Conservation (phyloP, 768 basidiomycete species). For the Fistulinella prunicolor region DNA sequence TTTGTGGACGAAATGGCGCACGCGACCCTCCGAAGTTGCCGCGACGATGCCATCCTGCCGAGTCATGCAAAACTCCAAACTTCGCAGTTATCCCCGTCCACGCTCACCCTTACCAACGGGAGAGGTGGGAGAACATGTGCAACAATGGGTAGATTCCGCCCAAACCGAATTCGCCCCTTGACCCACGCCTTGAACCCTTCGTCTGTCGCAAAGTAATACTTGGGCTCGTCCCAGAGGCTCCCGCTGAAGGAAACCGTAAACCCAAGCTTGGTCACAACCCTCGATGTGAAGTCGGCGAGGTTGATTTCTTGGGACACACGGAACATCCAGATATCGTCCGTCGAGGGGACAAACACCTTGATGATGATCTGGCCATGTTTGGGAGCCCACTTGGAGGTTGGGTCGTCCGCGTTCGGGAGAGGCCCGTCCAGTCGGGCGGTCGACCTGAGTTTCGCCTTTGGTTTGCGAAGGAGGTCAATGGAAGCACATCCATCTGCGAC, state of each 20-base stretch:
- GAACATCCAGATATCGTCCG: conserved; percentile 40
- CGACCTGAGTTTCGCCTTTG: conserved; percentile 4
- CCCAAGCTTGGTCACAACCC: conserved; percentile 35
- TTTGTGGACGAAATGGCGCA: too few species aligned
- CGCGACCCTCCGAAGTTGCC: too few species aligned
- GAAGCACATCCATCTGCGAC: conserved; percentile 15
- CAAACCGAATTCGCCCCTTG: conserved; percentile 30
- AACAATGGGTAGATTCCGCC: conserved; percentile 35
- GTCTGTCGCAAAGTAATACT: conserved; percentile 30
- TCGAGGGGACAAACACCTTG: conserved; percentile 39
- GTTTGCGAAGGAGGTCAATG: conserved; percentile 17
- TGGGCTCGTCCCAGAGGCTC: conserved; percentile 29
- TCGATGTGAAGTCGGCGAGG: conserved; percentile 31
- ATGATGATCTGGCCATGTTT: conserved; percentile 34
- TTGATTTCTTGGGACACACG: conserved; percentile 31
- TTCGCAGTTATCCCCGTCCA: conserved; percentile 19
- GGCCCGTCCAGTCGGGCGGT: neutral
- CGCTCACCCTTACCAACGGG: conserved; percentile 17
- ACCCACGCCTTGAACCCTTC: conserved; percentile 36
- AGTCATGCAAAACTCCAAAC: conserved; percentile 21
- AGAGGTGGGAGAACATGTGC: conserved; percentile 24
- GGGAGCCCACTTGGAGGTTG: conserved; percentile 30
- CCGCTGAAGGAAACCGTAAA: conserved; percentile 34
- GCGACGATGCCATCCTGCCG: too few species aligned
- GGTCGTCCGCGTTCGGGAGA: neutral